Base-by-base conservation (phyloP, 2,329 filamentous ascomycete species). In the Aspergillus aculeatus region DNA sequence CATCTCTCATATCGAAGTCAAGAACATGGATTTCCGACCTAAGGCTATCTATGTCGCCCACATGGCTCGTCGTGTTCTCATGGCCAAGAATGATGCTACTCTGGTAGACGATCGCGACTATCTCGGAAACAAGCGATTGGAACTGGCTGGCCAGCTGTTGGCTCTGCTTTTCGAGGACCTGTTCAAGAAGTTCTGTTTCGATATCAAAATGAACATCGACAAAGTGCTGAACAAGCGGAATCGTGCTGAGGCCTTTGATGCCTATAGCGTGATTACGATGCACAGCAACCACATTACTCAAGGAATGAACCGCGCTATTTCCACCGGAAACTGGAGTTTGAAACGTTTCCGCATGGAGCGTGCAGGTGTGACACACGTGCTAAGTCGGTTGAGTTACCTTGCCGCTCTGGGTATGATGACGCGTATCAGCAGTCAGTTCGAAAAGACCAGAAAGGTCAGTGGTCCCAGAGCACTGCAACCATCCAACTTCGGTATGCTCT, bases 361-460 rank as follows among this genome's bases (percentile, higher is more conserved):
- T 73, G 94, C 95, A 23, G 95, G 95, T 72, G 92, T 99, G 23
- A 98, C 96, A 0, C 95, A 99, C 76, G 92, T 99, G 47, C 82
- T 99, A 52, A 98, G 94, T 77, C 87, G 95, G 64, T 82, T 99
- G 57, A 98, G 94, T 76, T 99, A 98, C 73, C 97, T 99, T 75
- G 91, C 90, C 64, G 95, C 95, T 29, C 85, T 99, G 29, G 96
- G 96, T 63, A 99, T 99, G 96, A 99, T 99, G 95, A 99, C 95
- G 14, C 86, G 95, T 75, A 98, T 99, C 71, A 95, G 90, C 75
- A 96, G 91, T 83, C 95, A 99, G 79, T 99, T 99, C 71, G 95
- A 99, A 75, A 99, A 99, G 83, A 98, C 95, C 2, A 83, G 95
- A 68, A 99, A 99, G 77, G 93, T 99, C 62, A 93, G 89, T 72